These are phyloP conservation scores for Pterocarpus santalinus DNA, from an alignment of 306 rosid genomes.

Conservation along the genomic window DNA sequence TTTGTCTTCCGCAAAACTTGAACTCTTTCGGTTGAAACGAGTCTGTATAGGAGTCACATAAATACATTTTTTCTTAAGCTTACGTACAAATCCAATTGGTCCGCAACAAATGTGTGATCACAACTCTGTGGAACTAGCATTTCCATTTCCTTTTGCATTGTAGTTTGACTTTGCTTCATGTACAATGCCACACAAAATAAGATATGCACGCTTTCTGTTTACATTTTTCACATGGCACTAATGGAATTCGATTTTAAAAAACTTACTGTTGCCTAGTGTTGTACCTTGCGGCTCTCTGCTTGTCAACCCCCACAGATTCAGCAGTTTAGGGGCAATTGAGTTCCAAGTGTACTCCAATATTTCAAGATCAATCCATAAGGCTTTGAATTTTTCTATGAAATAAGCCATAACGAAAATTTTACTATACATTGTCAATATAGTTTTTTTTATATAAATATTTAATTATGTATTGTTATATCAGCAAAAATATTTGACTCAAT, in stretches of 20 bases:
- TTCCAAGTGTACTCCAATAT: no score
- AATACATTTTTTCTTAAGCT: not conserved
- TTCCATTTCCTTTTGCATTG: conserved; percentile 15
- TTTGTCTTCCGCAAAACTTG: not conserved
- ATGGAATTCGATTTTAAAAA: conserved; percentile 13
- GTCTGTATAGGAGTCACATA: not conserved
- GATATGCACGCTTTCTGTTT: not conserved
- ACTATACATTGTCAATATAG: no score
- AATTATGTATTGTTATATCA: no score
- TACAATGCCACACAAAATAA: not conserved
- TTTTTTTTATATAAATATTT: no score
- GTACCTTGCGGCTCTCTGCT: not conserved
- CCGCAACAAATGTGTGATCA: not conserved
- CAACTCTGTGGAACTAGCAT: conserved; percentile 22
- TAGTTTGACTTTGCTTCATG: conserved; percentile 37
- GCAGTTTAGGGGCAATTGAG: no score
- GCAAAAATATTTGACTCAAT: no score
- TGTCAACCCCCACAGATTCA: no score
- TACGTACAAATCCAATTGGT: not conserved
- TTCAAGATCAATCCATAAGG: no score
- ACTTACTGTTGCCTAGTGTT: not conserved
- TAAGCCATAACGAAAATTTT: no score
- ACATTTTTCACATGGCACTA: not conserved
- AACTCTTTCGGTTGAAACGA: not conserved
- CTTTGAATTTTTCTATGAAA: no score